These are phyloP conservation scores for Aspergillus sp. DNA, from an alignment of 2,329 filamentous ascomycete species.

Conservation along the genomic window DNA sequence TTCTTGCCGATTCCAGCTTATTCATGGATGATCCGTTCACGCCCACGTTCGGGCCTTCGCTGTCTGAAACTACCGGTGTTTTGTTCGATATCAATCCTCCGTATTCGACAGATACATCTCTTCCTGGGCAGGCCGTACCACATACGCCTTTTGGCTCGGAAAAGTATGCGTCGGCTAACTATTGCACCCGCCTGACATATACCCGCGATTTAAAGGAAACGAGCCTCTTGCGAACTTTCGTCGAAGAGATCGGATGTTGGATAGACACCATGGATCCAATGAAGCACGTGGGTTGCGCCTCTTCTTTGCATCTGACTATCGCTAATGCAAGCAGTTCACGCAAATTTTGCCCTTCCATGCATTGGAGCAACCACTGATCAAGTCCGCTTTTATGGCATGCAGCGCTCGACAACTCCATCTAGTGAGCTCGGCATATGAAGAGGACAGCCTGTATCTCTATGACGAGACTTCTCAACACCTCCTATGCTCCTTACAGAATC, in stretches of 20 bases:
- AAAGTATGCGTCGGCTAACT: slow-evolving; percentile 30
- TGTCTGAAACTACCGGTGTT: slow-evolving; percentile 21
- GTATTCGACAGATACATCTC: slow-evolving; percentile 16
- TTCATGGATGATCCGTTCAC: slow-evolving; percentile 40
- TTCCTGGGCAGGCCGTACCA: slow-evolving; percentile 24
- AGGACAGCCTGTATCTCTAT: slow-evolving; percentile 74
- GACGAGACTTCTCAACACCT: slow-evolving; percentile 74
- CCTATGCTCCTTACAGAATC: slow-evolving; percentile 68
- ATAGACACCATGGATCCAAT: slow-evolving; percentile 84
- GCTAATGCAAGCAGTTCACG: slow-evolving; percentile 51
- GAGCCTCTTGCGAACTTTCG: slow-evolving; percentile 83
- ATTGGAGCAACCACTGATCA: slow-evolving; percentile 72
- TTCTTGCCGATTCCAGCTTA: slow-evolving; percentile 39
- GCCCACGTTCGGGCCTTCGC: slow-evolving; percentile 37
- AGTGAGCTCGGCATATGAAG: slow-evolving; percentile 60
- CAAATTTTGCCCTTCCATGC: slow-evolving; percentile 74
- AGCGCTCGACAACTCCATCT: slow-evolving; percentile 72
- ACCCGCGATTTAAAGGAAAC: slow-evolving; percentile 69
- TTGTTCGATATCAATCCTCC: slow-evolving; percentile 18
- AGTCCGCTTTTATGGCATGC: slow-evolving; percentile 82
- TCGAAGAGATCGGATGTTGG: slow-evolving; percentile 83
- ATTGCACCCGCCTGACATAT: slow-evolving; percentile 49
- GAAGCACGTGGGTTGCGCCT: slow-evolving; percentile 52
- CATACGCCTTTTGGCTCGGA: slow-evolving; percentile 27
- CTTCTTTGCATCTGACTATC: not conserved